phyloP scores from a whole-genome alignment of 441 rosid species.

The Brassica hybrid region DNA sequence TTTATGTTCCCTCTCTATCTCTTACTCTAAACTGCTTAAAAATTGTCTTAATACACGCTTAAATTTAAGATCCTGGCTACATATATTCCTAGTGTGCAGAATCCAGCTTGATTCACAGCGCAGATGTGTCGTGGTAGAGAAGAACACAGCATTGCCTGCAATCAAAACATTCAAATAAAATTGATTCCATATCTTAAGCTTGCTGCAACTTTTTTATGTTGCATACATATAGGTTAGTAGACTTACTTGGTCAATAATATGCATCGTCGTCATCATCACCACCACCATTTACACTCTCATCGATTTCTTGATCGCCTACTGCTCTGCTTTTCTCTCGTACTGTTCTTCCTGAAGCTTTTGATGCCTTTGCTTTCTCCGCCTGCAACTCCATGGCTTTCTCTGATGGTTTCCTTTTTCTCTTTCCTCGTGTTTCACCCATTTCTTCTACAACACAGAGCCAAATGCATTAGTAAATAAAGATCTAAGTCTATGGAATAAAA shows the following conservation, averaged over 20 bases:
- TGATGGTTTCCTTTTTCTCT: slow-evolving; percentile 89
- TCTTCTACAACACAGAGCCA: slow-evolving; percentile 57
- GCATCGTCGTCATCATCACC: slow-evolving; percentile 44
- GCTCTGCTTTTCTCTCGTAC: slow-evolving; percentile 66
- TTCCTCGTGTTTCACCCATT: slow-evolving; percentile 70
- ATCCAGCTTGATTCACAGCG: background rate
- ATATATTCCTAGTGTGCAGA: slow-evolving; percentile 15
- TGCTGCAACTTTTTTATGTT: background rate
- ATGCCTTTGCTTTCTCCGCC: slow-evolving; percentile 94
- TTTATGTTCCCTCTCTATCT: background rate
- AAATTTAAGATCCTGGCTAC: slow-evolving; percentile 26
- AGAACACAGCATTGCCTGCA: slow-evolving; percentile 24
- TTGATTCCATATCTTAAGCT: slow-evolving; percentile 10
- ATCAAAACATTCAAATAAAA: slow-evolving; percentile 16
- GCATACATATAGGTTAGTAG: slow-evolving; percentile 14
- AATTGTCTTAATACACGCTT: background rate
- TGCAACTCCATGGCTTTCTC: slow-evolving; percentile 95
- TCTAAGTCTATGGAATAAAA: slow-evolving; percentile 3
- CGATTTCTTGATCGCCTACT: slow-evolving; percentile 53
- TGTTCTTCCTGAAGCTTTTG: slow-evolving; percentile 63
- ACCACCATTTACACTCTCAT: slow-evolving; percentile 60
- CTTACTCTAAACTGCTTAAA: slow-evolving; percentile 14
- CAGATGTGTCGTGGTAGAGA: slow-evolving; percentile 18
- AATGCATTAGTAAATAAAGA: slow-evolving; percentile 31
- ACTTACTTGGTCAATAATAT: slow-evolving; percentile 27